Conservation (phyloP, 1,139 yeast genomes). For the Suhomyces maxii region DNA sequence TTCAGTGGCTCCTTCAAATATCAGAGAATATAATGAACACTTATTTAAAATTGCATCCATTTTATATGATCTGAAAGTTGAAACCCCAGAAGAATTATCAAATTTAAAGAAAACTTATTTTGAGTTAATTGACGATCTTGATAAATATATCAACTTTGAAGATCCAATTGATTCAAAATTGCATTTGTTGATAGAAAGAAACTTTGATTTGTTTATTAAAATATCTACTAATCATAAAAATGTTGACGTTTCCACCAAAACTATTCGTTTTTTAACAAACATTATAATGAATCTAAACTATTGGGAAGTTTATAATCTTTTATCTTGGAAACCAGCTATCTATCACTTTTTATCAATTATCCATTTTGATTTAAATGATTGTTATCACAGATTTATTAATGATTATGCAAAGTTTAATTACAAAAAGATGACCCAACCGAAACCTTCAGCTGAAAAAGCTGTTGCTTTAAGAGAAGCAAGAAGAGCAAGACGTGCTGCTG, state of each 20-base stretch:
- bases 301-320: constrained; percentile 48
- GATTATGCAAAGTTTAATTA: constrained; percentile 35
- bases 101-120: constrained; percentile 27
- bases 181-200: constrained; percentile 37
- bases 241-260: constrained; percentile 34
- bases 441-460: constrained; percentile 12
- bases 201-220: constrained; percentile 41
- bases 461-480: constrained; percentile 15
- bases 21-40: constrained; percentile 43
- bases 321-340: constrained; percentile 46
- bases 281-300: constrained; percentile 43
- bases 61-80: constrained; percentile 23
- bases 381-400: constrained; percentile 36
- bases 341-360: constrained; percentile 43
- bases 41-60: constrained; percentile 32
- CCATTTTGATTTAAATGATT: constrained; percentile 41
- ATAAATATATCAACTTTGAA: constrained; percentile 22
- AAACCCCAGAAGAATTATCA: constrained; percentile 14
- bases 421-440: constrained; percentile 18
- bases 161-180: constrained; percentile 37
- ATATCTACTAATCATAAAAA: constrained; percentile 33
- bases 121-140: constrained; percentile 28
- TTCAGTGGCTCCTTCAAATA: constrained; percentile 29
- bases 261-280: constrained; percentile 42
- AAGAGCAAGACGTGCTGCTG: constrained; percentile 11